phyloP scores from a whole-genome alignment of 306 rosid species.

The Citrullus mucosospermus region DNA sequence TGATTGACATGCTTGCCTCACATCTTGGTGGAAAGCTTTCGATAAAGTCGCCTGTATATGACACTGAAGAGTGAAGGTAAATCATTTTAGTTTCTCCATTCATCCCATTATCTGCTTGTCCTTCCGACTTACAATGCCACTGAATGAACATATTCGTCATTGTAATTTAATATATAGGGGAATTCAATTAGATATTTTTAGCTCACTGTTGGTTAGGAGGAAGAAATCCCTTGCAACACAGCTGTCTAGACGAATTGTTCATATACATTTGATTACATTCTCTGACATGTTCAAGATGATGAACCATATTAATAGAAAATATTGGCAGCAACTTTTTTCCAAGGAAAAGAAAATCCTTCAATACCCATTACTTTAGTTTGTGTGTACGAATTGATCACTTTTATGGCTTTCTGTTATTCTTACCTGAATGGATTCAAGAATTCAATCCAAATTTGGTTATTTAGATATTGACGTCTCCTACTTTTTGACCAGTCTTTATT shows the following conservation, averaged over 20 bases:
- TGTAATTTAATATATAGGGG: conserved; percentile 41
- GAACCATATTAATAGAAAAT: conserved; percentile 1
- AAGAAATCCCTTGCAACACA: conserved; percentile 15
- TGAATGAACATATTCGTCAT: conserved; percentile 21
- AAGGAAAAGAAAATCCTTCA: neutral
- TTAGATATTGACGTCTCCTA: conserved; percentile 1
- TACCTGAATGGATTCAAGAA: neutral
- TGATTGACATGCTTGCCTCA: conserved; percentile 8
- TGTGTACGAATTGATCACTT: neutral
- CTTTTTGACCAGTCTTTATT: conserved; percentile 7
- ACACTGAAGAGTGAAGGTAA: conserved; percentile 31
- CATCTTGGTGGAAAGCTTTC: conserved; percentile 19
- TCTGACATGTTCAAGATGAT: neutral
- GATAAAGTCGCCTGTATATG: conserved; percentile 25
- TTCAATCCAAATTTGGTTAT: neutral
- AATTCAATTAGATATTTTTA: conserved; percentile 29
- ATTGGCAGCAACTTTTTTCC: neutral
- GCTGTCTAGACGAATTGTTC: conserved; percentile 32
- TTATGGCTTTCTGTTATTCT: neutral
- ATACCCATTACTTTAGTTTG: neutral
- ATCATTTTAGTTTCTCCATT: conserved; percentile 23
- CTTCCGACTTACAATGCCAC: conserved; percentile 31
- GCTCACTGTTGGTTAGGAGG: conserved; percentile 22
- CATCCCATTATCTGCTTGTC: conserved; percentile 30
- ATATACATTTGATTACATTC: conserved; percentile 10